Evolutionary conservation across 2,329 filamentous ascomycete genomes (phyloP), one percentile per base, ranked within the genome.

Genomic region (Alternaria sp.): DNA sequence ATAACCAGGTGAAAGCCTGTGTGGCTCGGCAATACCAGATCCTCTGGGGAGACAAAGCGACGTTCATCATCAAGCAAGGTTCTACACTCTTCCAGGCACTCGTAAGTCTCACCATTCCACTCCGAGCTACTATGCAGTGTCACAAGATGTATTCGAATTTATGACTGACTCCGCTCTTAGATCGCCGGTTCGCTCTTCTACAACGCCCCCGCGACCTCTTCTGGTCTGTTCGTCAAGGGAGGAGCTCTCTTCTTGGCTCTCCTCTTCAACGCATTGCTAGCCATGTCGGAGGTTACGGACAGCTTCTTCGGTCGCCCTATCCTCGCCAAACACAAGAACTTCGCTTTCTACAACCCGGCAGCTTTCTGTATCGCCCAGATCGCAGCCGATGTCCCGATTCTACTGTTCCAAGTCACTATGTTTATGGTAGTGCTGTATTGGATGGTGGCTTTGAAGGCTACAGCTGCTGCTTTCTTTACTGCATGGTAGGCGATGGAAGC

Each of bases 291-390:
- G 75, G 89, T 92, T 2, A 89, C 70, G 0, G 75, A 75, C 26
- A 68, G 87, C 0, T 91, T 89, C 69, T 82, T 78, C 12, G 88
- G 88, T 18, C 84, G 89, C 25, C 91, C 92, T 1, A 96, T 97
- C 71, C 91, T 97, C 58, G 93, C 96, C 72, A 97, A 97, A 76
- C 94, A 97, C 70, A 82, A 86, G 59, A 88, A 90, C 55, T 97
- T 96, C 75, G 93, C 93, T n/a, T 86, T 97, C 25, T 96, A 96
- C 74, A 93, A 96, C 73, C 93, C 94, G 0, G 93, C 91, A 7
- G 91, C 93, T 90, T 74, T 82, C 87, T 14, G 85, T 94, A 70
- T 81, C 86, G 33, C 95, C 92, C 84, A 95, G 94, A 78, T 68
- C 90, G 30, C 82, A n/a, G 82, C 83, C 8, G 85, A 87, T 64